Conservation (phyloP, 2,329 filamentous ascomycete genomes). For the Zymoseptoria pseudotritici region DNA sequence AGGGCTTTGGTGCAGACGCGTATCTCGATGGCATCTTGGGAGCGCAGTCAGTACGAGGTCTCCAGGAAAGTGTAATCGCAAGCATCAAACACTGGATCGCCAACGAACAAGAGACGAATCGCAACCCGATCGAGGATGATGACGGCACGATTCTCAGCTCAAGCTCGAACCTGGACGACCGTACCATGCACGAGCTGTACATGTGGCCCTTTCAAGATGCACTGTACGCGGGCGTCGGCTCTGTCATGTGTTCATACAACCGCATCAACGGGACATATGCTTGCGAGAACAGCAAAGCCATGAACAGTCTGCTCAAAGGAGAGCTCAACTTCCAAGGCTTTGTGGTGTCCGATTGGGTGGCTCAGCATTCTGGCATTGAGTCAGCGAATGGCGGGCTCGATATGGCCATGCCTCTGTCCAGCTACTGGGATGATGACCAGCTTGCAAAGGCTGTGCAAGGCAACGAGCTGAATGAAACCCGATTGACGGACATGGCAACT, state of each 20-base stretch:
- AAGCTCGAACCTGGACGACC: constrained; percentile 53
- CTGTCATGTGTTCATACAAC: constrained; percentile 15
- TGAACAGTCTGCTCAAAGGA: constrained; percentile 65
- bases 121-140: constrained; percentile 32
- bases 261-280: constrained; percentile 42
- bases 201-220: constrained; percentile 50
- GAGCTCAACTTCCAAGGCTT: constrained; percentile 67
- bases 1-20: constrained; percentile 65
- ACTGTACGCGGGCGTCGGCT: constrained; percentile 32
- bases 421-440: constrained; percentile 29
- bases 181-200: constrained; percentile 62
- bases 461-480: constrained; percentile 48
- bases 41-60: constrained; percentile 46
- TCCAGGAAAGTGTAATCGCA: constrained; percentile 52
- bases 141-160: constrained; percentile 18
- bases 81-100: constrained; percentile 45
- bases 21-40: constrained; percentile 50
- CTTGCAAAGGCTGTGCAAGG: constrained; percentile 53
- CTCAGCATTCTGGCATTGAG: constrained; percentile 52
- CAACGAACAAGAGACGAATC: constrained; percentile 51
- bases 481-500: constrained; percentile 56
- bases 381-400: constrained; percentile 58
- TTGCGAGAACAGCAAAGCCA: constrained; percentile 61
- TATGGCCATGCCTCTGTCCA: constrained; percentile 56
- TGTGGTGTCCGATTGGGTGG: constrained; percentile 64